Conservation (phyloP, 2,329 filamentous ascomycete genomes). For the Arthrinium phaeospermum region DNA sequence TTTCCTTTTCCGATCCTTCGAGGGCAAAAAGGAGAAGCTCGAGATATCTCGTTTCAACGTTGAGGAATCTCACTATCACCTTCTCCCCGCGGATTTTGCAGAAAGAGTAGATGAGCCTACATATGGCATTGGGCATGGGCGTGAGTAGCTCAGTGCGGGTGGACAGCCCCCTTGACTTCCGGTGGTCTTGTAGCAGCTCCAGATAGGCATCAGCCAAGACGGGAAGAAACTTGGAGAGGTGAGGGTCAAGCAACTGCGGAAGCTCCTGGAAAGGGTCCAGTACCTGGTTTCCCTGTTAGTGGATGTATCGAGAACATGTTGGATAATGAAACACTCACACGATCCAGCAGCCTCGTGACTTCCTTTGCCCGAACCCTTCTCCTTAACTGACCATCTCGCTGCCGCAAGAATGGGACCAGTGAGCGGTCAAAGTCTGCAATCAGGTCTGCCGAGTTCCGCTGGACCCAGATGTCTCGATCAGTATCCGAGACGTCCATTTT, state of each 20-base stretch:
- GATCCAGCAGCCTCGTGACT: constrained; percentile 52
- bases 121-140: constrained; percentile 73
- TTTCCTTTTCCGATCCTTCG: constrained; percentile 60
- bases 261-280: constrained; percentile 95
- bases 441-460: constrained; percentile 64
- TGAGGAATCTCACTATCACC: constrained; percentile 87
- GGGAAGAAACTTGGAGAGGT: constrained; percentile 78
- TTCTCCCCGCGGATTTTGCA: constrained; percentile 96
- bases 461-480: constrained; percentile 67
- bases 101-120: constrained; percentile 82
- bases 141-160: constrained; percentile 50
- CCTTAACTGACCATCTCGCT: constrained; percentile 55
- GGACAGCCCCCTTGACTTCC: constrained; percentile 46
- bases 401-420: constrained; percentile 58
- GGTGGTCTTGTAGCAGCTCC: constrained; percentile 60
- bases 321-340: constrained; percentile 43
- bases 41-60: constrained; percentile 85
- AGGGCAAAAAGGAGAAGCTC: constrained; percentile 80
- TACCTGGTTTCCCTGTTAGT: constrained; percentile 43
- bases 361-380: constrained; percentile 57
- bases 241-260: constrained; percentile 87
- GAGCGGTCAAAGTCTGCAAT: constrained; percentile 63
- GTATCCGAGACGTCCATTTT: constrained; percentile 65
- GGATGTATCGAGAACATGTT: constrained; percentile 21
- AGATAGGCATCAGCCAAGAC: constrained; percentile 78